Evolutionary conservation across 2,329 filamentous ascomycete species (phyloP).

Genomic region (Cladosporium sp.): DNA sequence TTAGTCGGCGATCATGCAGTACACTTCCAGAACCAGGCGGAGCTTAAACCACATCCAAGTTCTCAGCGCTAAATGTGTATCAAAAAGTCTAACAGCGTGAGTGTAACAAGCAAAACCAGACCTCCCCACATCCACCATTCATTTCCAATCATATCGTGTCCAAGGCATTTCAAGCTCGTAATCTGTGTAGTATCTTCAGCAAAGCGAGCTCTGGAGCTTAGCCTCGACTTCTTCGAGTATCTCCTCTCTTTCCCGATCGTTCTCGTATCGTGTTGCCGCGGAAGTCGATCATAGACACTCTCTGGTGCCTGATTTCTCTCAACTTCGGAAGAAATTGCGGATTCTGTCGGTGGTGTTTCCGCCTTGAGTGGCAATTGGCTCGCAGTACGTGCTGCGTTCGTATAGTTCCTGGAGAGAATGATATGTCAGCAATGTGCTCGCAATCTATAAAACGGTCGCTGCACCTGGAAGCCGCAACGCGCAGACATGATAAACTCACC

Average conservation of each 20-base stretch:
- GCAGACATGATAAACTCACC: slow-evolving; percentile 55
- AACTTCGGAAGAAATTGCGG: slow-evolving; percentile 9
- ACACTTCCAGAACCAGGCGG: background rate
- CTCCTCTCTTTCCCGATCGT: background rate
- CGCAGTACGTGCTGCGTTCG: slow-evolving; percentile 57
- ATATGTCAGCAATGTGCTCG: slow-evolving; percentile 22
- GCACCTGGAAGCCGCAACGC: background rate
- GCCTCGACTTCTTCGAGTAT: background rate
- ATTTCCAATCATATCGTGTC: background rate
- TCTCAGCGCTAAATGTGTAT: background rate
- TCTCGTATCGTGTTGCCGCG: background rate
- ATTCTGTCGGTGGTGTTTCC: slow-evolving; percentile 7
- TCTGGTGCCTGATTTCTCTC: background rate
- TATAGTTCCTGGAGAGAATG: slow-evolving; percentile 53
- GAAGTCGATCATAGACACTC: background rate
- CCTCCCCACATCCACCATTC: background rate
- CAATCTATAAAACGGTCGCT: background rate
- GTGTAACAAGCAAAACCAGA: background rate
- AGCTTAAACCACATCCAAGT: background rate
- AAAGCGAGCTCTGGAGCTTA: background rate
- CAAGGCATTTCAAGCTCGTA: background rate
- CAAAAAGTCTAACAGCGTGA: background rate
- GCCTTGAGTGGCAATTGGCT: slow-evolving; percentile 40
- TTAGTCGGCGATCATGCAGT: background rate
- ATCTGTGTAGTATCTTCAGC: background rate